A percentile compares a stretch with the other conserved stretches of the same genome.
Evolutionary conservation across 192 early-diverging fungal species (phyloP).

Genomic region (Dissophora ornata): DNA sequence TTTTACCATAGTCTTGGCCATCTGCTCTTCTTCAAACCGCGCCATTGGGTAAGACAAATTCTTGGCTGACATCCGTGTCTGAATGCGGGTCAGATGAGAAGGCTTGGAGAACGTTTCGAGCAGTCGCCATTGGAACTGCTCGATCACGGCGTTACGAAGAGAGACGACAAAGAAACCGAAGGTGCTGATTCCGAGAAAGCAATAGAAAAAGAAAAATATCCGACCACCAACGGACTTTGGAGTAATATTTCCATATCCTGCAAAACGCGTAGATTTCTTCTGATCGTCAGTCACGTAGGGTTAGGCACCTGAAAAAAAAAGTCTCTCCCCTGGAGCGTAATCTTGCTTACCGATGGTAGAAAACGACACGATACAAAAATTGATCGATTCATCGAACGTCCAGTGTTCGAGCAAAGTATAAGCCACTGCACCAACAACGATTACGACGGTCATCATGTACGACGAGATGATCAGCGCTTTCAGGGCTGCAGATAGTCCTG

Average conservation of each 20-base stretch:
- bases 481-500: conserved; percentile 27
- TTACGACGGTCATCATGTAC: conserved; percentile 41
- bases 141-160: conserved; percentile 39
- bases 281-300: too few species aligned
- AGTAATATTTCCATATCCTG: conserved; percentile 46
- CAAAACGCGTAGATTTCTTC: not conserved
- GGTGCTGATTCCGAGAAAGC: conserved; percentile 28
- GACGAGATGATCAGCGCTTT: conserved; percentile 48
- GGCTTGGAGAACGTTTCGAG: conserved; percentile 30
- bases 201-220: conserved; percentile 35
- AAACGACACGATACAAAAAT: conserved; percentile 54
- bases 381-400: conserved; percentile 43
- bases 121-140: conserved; percentile 48
- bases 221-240: conserved; percentile 28
- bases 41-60: conserved; percentile 32
- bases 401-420: conserved; percentile 38
- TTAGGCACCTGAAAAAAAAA: too few species aligned
- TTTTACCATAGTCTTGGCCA: conserved; percentile 30
- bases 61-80: conserved; percentile 38
- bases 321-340: too few species aligned
- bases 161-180: conserved; percentile 42
- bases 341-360: conserved; percentile 43
- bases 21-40: conserved; percentile 32
- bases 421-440: conserved; percentile 23
- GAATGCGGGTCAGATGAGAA: conserved; percentile 38